Evolutionary conservation across 116 monocot genomes (phyloP).

Genomic region (Posidonia oceanica): DNA sequence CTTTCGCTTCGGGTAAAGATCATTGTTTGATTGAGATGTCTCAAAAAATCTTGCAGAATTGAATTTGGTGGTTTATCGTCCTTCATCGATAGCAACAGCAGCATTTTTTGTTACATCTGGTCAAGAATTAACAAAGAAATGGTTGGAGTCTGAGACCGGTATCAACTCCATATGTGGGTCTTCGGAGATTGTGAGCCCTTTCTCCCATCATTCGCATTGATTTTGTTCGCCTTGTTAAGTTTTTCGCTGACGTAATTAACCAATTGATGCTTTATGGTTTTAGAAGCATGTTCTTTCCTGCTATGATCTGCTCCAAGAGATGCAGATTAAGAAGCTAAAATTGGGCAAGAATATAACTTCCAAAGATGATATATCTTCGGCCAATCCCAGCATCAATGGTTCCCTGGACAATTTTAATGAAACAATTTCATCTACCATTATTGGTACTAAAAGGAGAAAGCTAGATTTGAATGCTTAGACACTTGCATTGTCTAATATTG

Average conservation of each 20-base stretch:
- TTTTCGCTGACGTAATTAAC: neutral
- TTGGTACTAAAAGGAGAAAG: conserved; percentile 45
- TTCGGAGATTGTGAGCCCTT: conserved; percentile 45
- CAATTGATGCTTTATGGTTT: conserved; percentile 6
- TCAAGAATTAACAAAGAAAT: conserved; percentile 22
- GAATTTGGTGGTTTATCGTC: conserved; percentile 37
- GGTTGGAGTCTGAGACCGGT: conserved; percentile 18
- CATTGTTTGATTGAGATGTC: neutral
- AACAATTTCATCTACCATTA: neutral
- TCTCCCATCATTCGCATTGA: neutral
- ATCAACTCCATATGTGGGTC: conserved; percentile 14
- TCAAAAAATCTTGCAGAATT: conserved; percentile 24
- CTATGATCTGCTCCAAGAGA: conserved; percentile 51
- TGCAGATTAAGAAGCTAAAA: conserved; percentile 26
- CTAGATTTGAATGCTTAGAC: neutral
- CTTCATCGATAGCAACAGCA: conserved; percentile 53
- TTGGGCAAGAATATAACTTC: conserved; percentile 12
- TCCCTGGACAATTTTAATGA: conserved; percentile 11
- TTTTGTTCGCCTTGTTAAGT: neutral
- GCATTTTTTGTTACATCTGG: conserved; percentile 51
- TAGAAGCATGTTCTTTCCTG: conserved; percentile 65
- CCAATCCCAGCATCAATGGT: neutral
- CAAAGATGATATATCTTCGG: conserved; percentile 7
- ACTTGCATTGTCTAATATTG: neutral
- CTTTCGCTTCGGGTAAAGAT: neutral